A percentile compares a stretch with the other conserved stretches of the same genome.
These are phyloP conservation scores for Cryoendolithus antarcticus DNA, from an alignment of 2,329 filamentous ascomycete genomes.

Conservation along the genomic window DNA sequence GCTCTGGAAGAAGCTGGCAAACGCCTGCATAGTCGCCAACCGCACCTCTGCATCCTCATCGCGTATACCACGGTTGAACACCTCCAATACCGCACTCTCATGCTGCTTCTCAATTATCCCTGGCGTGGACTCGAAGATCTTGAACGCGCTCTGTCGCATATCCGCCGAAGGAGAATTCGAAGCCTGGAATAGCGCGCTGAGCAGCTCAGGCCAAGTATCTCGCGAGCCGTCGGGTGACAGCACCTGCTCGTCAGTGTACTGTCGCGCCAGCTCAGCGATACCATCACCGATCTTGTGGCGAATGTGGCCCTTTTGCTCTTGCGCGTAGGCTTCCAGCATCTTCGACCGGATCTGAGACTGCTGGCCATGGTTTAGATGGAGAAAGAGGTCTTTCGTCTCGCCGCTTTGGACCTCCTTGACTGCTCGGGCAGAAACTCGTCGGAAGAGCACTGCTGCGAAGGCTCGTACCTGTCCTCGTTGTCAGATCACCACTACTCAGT, in stretches of 20 bases:
- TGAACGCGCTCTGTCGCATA: constrained; percentile 83
- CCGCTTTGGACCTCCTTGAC: constrained; percentile 58
- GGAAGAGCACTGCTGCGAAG: constrained; percentile 87
- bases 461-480: constrained; percentile 57
- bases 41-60: constrained; percentile 80
- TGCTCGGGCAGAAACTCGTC: constrained; percentile 81
- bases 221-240: constrained; percentile 16
- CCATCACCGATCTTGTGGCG: constrained; percentile 95
- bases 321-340: constrained; percentile 62
- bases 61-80: constrained; percentile 85
- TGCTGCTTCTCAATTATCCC: constrained; percentile 94
- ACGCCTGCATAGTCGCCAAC: constrained; percentile 90
- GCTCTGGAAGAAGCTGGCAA: constrained; percentile 88
- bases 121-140: constrained; percentile 89
- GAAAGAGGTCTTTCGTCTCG: constrained; percentile 71
- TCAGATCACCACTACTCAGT: constrained; percentile 1
- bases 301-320: constrained; percentile 60
- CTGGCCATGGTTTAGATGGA: constrained; percentile 62
- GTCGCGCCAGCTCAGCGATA: constrained; percentile 87
- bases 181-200: constrained; percentile 74
- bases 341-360: constrained; percentile 71
- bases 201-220: constrained; percentile 76
- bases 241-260: constrained; percentile 67
- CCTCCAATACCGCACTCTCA: constrained; percentile 74
- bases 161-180: constrained; percentile 75